phyloP scores from a whole-genome alignment of 352 stramenopile species.

The Globisporangium okanoganense region DNA sequence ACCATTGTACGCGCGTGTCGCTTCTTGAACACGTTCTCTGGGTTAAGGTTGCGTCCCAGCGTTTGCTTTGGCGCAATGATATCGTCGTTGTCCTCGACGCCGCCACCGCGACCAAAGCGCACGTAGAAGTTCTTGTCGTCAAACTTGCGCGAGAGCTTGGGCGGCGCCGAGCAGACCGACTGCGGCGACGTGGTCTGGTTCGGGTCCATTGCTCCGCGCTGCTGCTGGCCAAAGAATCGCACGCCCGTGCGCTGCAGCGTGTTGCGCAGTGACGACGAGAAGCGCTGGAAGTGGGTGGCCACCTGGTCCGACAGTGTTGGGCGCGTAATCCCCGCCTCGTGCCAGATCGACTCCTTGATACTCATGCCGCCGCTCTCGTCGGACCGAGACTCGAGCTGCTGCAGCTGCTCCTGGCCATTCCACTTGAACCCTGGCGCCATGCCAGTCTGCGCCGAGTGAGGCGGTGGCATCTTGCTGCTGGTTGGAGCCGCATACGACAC shows the following conservation, averaged over 20 bases:
- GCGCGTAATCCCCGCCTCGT: slow-evolving; percentile 7
- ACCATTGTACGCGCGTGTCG: slow-evolving; percentile 3
- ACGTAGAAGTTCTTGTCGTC: slow-evolving; percentile 47
- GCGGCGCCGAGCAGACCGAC: slow-evolving; percentile 36
- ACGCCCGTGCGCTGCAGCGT: slow-evolving; percentile 27
- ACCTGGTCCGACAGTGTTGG: slow-evolving; percentile 17
- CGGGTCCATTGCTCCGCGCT: slow-evolving; percentile 2
- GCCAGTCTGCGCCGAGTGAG: not conserved
- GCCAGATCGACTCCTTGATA: slow-evolving; percentile 36
- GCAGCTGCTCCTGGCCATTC: slow-evolving; percentile 10
- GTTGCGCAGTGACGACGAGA: slow-evolving; percentile 36
- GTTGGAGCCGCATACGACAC: slow-evolving; percentile 10
- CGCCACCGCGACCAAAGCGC: slow-evolving; percentile 19
- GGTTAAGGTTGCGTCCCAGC: slow-evolving; percentile 5
- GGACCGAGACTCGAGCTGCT: slow-evolving; percentile 10
- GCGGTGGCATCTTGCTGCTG: not conserved
- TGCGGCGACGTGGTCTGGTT: slow-evolving; percentile 36
- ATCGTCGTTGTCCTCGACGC: slow-evolving; percentile 22
- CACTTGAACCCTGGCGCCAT: slow-evolving; percentile 12
- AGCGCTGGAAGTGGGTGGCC: slow-evolving; percentile 30
- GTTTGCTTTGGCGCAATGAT: slow-evolving; percentile 19
- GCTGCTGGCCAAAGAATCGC: slow-evolving; percentile 20
- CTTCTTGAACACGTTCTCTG: slow-evolving; percentile 16
- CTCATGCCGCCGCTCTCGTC: slow-evolving; percentile 20
- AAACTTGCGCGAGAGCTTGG: slow-evolving; percentile 29